A percentile compares a stretch with the other conserved stretches of the same genome.
phyloP scores from a whole-genome alignment of 306 rosid species.

The Cucurbita pepo region DNA sequence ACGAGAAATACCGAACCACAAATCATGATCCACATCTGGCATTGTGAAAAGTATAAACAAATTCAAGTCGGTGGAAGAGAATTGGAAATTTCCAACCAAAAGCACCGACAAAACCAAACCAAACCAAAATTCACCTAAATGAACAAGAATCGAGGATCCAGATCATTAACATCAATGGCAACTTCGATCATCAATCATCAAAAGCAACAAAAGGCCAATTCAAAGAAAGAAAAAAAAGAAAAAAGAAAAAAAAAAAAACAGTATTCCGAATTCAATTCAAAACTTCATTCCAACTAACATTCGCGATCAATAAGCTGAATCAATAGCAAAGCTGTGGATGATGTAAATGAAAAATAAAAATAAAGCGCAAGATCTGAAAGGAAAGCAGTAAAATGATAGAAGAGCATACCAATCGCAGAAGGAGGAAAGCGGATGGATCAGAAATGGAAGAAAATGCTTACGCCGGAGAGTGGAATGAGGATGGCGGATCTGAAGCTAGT shows the following conservation, averaged over 20 bases:
- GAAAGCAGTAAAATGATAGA: not conserved
- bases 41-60: not conserved
- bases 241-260: not conserved
- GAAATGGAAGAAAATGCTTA: not conserved
- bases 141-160: not conserved
- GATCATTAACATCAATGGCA: not conserved
- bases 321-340: not conserved
- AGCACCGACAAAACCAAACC: not conserved
- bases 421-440: not conserved
- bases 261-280: not conserved
- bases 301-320: not conserved
- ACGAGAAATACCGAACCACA: not conserved
- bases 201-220: not conserved
- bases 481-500: conserved; percentile 8
- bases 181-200: not conserved
- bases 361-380: not conserved
- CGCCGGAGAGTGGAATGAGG: not conserved
- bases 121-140: not conserved
- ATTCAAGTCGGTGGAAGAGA: not conserved
- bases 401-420: not conserved
- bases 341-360: not conserved
- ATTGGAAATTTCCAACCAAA: not conserved
- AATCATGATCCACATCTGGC: not conserved
- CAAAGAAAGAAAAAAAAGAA: not conserved
- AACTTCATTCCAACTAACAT: not conserved